Evolutionary conservation across 1,139 yeast species (phyloP), one percentile per base, ranked within the genome.

Genomic region (Blastobotrys malaysiensis): DNA sequence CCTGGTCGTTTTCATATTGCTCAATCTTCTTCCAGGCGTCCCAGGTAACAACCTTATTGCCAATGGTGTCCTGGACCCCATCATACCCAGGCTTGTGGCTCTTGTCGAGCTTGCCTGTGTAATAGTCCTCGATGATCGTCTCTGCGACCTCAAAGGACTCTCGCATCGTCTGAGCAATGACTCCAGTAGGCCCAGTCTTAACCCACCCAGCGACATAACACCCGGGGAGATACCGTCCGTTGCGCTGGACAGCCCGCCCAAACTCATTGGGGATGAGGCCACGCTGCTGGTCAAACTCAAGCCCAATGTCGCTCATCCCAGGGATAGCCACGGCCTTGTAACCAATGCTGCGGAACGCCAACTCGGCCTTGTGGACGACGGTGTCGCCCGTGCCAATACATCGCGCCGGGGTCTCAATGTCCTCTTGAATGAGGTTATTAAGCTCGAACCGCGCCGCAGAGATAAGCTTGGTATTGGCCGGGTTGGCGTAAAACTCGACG

Each of bases 161-260:
- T 77, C 86, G 78, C 88, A 93, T 88, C 0, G 99, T 89, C 14
- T 87, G 79, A 13, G 96, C 96, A 59, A 93, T 93, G 5, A 90
- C 96, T 0, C 99, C 99, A 43, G 81, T 79, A 7, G 97, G 89
- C 0, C 97, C 96, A 54, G 80, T 84, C 57, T 86, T 83, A 53
- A 91, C 86, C 99, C 99, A 93, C 0, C 99, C 99, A 3, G 93
- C 76, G 1, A 88, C 83, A 64, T 90, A 93, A 61, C 88, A 73
- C 0, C 91, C 88, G 0, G 77, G 74, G 20, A 57, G 45, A 7
- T 52, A 31, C 31, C 48, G 31, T 7, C 49, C 52, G 11, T 43
- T 27, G 31, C 62, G 9, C 31, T 19, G 50, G 13, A 78, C 63
- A 0, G 86, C 79, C 51, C 85, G 77, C 0, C 97, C 97, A 7